A percentile compares a stretch with the other conserved stretches of the same genome.
phyloP scores from a whole-genome alignment of 768 basidiomycete species.

The Daedaleopsis nitida region DNA sequence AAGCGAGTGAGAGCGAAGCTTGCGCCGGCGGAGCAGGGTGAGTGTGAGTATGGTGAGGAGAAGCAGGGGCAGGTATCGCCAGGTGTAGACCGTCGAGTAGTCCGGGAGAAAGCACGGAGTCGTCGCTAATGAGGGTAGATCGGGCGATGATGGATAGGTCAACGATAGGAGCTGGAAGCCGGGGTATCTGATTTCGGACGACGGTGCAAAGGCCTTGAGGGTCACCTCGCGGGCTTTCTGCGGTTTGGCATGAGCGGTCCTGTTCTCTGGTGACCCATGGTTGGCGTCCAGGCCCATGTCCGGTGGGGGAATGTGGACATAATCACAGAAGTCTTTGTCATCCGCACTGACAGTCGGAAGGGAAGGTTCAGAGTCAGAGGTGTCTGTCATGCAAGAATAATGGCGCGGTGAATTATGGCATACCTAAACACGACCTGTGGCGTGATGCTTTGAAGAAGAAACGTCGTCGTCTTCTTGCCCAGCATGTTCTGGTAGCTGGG shows the following conservation, averaged over 20 bases:
- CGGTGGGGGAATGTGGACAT: slow-evolving; percentile 50
- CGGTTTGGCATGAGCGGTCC: slow-evolving; percentile 11
- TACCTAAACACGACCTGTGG: slow-evolving; percentile 77
- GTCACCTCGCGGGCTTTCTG: slow-evolving; percentile 71
- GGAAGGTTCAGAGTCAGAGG: not conserved
- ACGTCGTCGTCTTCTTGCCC: slow-evolving; percentile 76
- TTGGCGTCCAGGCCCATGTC: slow-evolving; percentile 22
- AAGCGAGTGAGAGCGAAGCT: slow-evolving; percentile 2
- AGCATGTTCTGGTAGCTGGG: slow-evolving; percentile 82
- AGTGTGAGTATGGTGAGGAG: slow-evolving; percentile 53
- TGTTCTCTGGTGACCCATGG: slow-evolving; percentile 13
- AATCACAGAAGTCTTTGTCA: slow-evolving; percentile 90
- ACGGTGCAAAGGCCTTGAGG: slow-evolving; percentile 84
- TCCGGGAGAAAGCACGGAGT: slow-evolving; percentile 81
- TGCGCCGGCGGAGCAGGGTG: slow-evolving; percentile 45
- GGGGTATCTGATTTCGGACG: slow-evolving; percentile 68
- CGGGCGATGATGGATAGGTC: slow-evolving; percentile 42
- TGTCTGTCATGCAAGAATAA: not conserved
- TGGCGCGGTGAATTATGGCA: slow-evolving; percentile 19
- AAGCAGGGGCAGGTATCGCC: slow-evolving; percentile 66
- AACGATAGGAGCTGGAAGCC: slow-evolving; percentile 87
- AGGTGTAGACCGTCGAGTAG: slow-evolving; percentile 58
- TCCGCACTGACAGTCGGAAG: slow-evolving; percentile 61
- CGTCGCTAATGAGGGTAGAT: slow-evolving; percentile 53
- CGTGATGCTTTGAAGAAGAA: slow-evolving; percentile 65